Evolutionary conservation across 805 yeast genomes (phyloP).

Genomic region (Wickerhamomyces alni): DNA sequence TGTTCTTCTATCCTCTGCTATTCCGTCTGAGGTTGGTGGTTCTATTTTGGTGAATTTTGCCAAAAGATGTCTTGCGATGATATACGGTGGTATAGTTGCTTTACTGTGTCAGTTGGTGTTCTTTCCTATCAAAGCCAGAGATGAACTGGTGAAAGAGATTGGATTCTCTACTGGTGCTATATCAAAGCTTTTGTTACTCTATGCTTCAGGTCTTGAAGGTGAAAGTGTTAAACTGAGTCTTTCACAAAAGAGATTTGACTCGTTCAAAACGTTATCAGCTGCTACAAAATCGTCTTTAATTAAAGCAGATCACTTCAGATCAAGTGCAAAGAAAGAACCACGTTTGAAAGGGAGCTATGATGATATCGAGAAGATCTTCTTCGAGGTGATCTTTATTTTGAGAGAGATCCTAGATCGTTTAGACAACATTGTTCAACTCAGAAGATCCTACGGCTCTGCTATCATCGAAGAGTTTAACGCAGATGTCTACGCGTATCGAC

Average conservation of each 20-base stretch:
- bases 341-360: conserved; percentile 40
- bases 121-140: conserved; percentile 44
- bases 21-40: conserved; percentile 33
- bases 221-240: conserved; percentile 23
- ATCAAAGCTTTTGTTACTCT: conserved; percentile 30
- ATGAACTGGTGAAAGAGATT: conserved; percentile 36
- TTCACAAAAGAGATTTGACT: conserved; percentile 25
- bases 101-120: conserved; percentile 37
- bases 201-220: conserved; percentile 35
- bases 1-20: conserved; percentile 38
- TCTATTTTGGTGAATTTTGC: conserved; percentile 39
- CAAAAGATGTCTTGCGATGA: conserved; percentile 43
- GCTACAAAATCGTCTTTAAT: conserved; percentile 32
- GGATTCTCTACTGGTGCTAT: conserved; percentile 34
- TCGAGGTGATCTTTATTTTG: conserved; percentile 39
- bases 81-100: conserved; percentile 45
- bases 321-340: conserved; percentile 39
- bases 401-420: conserved; percentile 42
- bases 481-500: conserved; percentile 35
- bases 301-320: conserved; percentile 35
- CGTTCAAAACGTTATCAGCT: conserved; percentile 28
- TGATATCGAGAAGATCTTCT: conserved; percentile 32
- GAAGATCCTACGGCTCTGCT: conserved; percentile 40
- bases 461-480: conserved; percentile 37
- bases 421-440: conserved; percentile 37